Evolutionary conservation across 768 basidiomycete species (phyloP), one percentile per base, ranked within the genome.

Genomic region (Infundibulicybe gibba): DNA sequence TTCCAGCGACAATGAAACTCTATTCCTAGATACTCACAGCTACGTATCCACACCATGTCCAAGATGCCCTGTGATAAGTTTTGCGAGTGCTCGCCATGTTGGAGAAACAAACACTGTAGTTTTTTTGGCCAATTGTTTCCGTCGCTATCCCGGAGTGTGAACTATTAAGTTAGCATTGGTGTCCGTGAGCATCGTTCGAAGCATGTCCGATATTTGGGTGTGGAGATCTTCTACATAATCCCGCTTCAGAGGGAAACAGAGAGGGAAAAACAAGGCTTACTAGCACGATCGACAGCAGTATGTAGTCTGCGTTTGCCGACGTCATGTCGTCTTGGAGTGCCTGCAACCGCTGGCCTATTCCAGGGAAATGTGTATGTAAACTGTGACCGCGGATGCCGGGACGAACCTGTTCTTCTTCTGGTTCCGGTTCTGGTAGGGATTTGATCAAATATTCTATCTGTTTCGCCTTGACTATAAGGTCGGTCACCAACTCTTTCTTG

Each of bases 391-490:
- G n/a, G n/a, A n/a, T n/a, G n/a, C n/a, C n/a, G n/a, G n/a, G 16
- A 55, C 70, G 20, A 47, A 82, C 90, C 74, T 90, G 89, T 16
- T 74, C 75, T 58, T 87, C 85, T 58, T 90, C 88, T 2, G 82
- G 74, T 59, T 92, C 90, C 2, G 86, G 85, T 33, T 79, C 80
- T 0, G 90, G 91, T 12, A 95, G 64, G 0, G 83, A 83, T 42
- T 86, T 79, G 43, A 95, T 89, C 41, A 94, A 76, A 56, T 81
- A 85, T 55, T 94, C 87, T 35, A 95, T 79, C 62, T 94, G 90
- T 58, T 94, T 94, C 12, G 90, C 90, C 57, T 94, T 94, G 33
- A 81, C 75, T 34, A 94, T 76, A 34, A 95, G 71, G 57, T 94
- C 92, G 13, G 76, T 69, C 4, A 92, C 89, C 16, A 94, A 81